Evolutionary conservation across 2,329 filamentous ascomycete genomes (phyloP).

Genomic region (Bipolaris bicolor): DNA sequence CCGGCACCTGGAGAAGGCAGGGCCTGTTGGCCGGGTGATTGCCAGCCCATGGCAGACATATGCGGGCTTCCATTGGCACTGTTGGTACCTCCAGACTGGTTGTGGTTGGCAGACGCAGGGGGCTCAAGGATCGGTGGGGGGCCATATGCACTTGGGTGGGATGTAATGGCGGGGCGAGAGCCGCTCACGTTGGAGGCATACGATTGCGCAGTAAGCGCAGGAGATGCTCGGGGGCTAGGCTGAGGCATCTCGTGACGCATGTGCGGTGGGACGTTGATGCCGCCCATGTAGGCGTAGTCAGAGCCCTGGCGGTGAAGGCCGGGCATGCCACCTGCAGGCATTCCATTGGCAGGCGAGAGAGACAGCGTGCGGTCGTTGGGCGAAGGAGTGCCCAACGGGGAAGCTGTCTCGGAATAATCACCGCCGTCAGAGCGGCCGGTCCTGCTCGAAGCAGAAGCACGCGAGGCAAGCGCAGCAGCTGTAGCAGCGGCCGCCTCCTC

Average conservation of each 20-base stretch:
- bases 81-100: constrained; percentile 61
- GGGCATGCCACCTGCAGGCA: constrained; percentile 67
- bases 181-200: constrained; percentile 61
- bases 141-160: constrained; percentile 82
- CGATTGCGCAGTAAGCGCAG: constrained; percentile 68
- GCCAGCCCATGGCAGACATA: constrained; percentile 82
- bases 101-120: constrained; percentile 77
- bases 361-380: constrained; percentile 80
- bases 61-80: constrained; percentile 87
- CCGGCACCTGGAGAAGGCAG: constrained; percentile 73
- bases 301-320: constrained; percentile 70
- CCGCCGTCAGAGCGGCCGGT: constrained; percentile 72
- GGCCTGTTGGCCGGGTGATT: constrained; percentile 77
- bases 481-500: constrained; percentile 92
- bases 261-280: constrained; percentile 80
- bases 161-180: constrained; percentile 70
- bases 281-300: constrained; percentile 79
- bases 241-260: constrained; percentile 77
- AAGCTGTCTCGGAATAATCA: constrained; percentile 72
- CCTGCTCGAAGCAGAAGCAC: constrained; percentile 53
- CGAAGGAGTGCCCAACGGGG: constrained; percentile 80
- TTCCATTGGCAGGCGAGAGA: constrained; percentile 78
- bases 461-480: constrained; percentile 77
- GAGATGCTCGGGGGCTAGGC: constrained; percentile 69
- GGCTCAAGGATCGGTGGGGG: constrained; percentile 84